phyloP scores from a whole-genome alignment of 1,284 basidiomycete genomes.

The Dichomitus squalens region DNA sequence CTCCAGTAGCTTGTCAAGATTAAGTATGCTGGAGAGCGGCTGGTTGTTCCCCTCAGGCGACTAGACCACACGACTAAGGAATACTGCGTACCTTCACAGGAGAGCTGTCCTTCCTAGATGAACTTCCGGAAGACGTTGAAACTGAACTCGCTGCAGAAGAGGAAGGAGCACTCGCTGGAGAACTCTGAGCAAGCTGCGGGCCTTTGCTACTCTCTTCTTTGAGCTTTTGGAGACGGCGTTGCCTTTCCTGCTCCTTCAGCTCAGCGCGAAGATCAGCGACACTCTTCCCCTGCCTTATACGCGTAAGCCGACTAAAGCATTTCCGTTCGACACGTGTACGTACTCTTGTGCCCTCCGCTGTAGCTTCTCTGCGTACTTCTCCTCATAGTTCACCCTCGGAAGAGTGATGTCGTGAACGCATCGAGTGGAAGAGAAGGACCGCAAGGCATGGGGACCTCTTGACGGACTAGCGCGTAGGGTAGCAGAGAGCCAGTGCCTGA shows the following conservation, averaged over 20 bases:
- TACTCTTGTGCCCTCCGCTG: constrained; percentile 47
- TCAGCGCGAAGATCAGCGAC: constrained; percentile 33
- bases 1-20: constrained; percentile 69
- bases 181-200: constrained; percentile 15
- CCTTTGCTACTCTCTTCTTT: constrained; percentile 29
- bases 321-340: constrained; percentile 26
- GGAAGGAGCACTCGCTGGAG: constrained; percentile 24
- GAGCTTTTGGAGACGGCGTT: constrained; percentile 27
- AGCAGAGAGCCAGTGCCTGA: constrained; percentile 6
- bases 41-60: constrained; percentile 33
- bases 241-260: constrained; percentile 34
- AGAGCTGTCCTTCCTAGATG: constrained; percentile 62
- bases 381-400: constrained; percentile 30
- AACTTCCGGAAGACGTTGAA: constrained; percentile 13
- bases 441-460: background rate
- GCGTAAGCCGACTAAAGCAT: background rate
- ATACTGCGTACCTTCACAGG: constrained; percentile 61
- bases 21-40: constrained; percentile 83
- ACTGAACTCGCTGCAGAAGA: constrained; percentile 18
- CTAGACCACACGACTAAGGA: background rate
- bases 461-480: background rate
- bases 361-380: constrained; percentile 52
- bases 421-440: constrained; percentile 6
- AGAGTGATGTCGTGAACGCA: constrained; percentile 12
- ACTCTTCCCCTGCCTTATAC: constrained; percentile 30